Evolutionary conservation across 2,329 filamentous ascomycete genomes (phyloP).

Genomic region (Clonostachys chloroleuca): DNA sequence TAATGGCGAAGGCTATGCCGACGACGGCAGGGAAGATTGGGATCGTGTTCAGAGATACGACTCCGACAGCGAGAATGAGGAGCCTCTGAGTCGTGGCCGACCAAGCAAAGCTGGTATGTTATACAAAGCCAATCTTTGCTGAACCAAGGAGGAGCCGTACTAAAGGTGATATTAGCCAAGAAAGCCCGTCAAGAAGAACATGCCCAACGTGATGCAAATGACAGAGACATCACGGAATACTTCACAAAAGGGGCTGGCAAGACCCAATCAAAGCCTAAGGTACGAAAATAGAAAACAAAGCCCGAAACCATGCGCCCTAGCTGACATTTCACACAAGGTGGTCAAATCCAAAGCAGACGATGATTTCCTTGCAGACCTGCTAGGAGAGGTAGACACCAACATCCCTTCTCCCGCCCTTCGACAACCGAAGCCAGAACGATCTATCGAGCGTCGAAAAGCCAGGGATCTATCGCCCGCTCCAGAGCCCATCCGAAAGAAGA

Average conservation of each 20-base stretch:
- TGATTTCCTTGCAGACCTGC: slow-evolving; percentile 77
- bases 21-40: slow-evolving; percentile 95
- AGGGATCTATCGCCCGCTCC: slow-evolving; percentile 75
- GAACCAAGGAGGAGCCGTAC: too few species aligned
- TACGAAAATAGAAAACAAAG: slow-evolving; percentile 22
- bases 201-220: slow-evolving; percentile 79
- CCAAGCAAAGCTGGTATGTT: slow-evolving; percentile 45
- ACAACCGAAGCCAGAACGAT: slow-evolving; percentile 60
- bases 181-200: slow-evolving; percentile 84
- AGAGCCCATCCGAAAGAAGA: slow-evolving; percentile 49
- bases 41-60: slow-evolving; percentile 66
- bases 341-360: slow-evolving; percentile 82
- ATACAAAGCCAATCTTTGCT: not conserved
- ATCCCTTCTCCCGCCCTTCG: slow-evolving; percentile 49
- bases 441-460: slow-evolving; percentile 71
- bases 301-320: slow-evolving; percentile 6
- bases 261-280: slow-evolving; percentile 75
- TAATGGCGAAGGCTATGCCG: slow-evolving; percentile 93
- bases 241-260: slow-evolving; percentile 73
- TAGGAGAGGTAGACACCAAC: slow-evolving; percentile 85
- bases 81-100: slow-evolving; percentile 33
- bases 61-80: slow-evolving; percentile 63
- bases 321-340: slow-evolving; percentile 39
- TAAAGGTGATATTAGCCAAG: slow-evolving; percentile 54
- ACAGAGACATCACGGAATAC: slow-evolving; percentile 90